A percentile compares a stretch with the other conserved stretches of the same genome.
Conservation (phyloP, 2,329 filamentous ascomycete genomes). For the Emmonsiellopsis sp. region DNA sequence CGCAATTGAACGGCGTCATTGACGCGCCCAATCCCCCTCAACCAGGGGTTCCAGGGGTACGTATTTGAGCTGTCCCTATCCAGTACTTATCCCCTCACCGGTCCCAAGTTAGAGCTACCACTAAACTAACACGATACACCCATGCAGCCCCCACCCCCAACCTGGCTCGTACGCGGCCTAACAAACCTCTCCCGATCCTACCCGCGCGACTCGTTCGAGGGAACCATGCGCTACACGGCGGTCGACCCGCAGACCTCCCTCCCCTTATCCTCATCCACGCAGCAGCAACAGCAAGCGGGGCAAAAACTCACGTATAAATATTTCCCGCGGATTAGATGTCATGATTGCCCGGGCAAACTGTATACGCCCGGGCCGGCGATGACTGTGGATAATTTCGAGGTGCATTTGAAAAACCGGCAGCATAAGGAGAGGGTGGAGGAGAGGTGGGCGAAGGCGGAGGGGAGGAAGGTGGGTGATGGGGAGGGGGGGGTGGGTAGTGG, state of each 20-base stretch:
- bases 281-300: constrained; percentile 45
- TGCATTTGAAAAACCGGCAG: constrained; percentile 76
- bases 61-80: constrained; percentile 17
- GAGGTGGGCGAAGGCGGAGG: constrained; percentile 27
- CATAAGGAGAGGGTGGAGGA: constrained; percentile 66
- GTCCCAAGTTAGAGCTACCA: too few species aligned
- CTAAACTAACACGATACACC: too few species aligned
- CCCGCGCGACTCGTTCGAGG: constrained; percentile 76
- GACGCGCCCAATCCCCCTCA: constrained; percentile 36
- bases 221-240: constrained; percentile 80
- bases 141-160: constrained; percentile 67
- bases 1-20: constrained; percentile 35
- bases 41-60: constrained; percentile 35
- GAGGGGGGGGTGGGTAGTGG: neutral
- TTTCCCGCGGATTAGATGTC: constrained; percentile 80
- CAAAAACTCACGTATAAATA: constrained; percentile 66
- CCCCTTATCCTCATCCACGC: constrained; percentile 43
- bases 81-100: too few species aligned
- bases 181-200: constrained; percentile 60
- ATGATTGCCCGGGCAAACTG: constrained; percentile 85
- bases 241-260: constrained; percentile 64
- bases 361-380: constrained; percentile 84
- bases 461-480: neutral
- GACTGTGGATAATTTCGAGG: constrained; percentile 83
- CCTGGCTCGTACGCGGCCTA: constrained; percentile 74